Conservation (phyloP, 2,329 filamentous ascomycete species). For the Botrytis cinerea region DNA sequence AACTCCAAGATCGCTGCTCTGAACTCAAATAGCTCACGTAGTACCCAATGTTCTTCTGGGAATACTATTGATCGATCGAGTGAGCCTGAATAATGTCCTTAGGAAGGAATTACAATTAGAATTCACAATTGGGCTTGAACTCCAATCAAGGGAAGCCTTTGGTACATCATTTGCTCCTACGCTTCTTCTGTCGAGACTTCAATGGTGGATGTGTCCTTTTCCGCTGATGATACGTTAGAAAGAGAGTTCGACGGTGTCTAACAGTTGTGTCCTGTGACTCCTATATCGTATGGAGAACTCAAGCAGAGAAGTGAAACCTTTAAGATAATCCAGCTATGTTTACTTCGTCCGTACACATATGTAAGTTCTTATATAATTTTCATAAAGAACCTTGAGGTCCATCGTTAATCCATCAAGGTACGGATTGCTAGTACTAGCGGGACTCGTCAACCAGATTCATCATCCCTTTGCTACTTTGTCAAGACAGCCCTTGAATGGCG, state of each 20-base stretch:
- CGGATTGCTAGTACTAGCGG: neutral
- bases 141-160: no score
- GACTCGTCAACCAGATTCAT: slow-evolving; percentile 2
- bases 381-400: slow-evolving; percentile 4
- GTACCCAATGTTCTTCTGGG: neutral
- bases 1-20: neutral
- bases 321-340: neutral
- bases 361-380: neutral
- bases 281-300: neutral
- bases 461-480: neutral
- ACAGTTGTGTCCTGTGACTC: neutral
- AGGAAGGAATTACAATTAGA: neutral
- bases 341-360: neutral
- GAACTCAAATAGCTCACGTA: neutral
- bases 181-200: neutral
- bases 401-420: neutral
- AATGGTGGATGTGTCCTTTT: neutral
- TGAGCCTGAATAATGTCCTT: neutral
- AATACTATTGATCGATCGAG: neutral
- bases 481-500: neutral
- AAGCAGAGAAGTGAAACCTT: neutral
- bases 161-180: neutral
- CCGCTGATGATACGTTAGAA: neutral
- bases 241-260: neutral
- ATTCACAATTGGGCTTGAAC: neutral